Evolutionary conservation across 371 early-diverging fungal genomes (phyloP).

Genomic region (Mortierella sp.): DNA sequence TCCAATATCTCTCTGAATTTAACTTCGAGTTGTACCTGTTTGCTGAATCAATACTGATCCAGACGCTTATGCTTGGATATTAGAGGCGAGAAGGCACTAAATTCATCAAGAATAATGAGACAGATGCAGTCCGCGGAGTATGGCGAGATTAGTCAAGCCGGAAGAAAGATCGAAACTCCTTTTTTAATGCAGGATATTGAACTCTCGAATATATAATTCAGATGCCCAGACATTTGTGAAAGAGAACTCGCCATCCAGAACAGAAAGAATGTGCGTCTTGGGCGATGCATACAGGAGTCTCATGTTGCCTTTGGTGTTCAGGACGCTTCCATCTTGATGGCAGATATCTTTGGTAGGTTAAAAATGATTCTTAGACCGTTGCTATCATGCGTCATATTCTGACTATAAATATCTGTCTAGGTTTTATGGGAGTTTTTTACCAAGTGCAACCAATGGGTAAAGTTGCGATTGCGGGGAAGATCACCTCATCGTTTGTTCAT

Average conservation of each 20-base stretch:
- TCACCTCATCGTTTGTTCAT: constrained; percentile 11
- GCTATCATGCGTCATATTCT: too few species aligned
- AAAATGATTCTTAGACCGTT: neutral
- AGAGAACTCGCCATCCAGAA: constrained; percentile 17
- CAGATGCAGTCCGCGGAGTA: neutral
- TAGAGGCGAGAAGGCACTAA: constrained; percentile 9
- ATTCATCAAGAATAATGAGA: constrained; percentile 1
- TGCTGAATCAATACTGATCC: neutral
- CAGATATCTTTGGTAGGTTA: constrained; percentile 23
- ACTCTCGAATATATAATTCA: constrained; percentile 30
- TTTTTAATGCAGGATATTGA: constrained; percentile 9
- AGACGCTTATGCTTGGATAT: neutral
- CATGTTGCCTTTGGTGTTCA: constrained; percentile 14
- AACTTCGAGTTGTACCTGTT: neutral
- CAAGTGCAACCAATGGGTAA: constrained; percentile 11
- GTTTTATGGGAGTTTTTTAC: constrained; percentile 8
- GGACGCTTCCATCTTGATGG: constrained; percentile 26
- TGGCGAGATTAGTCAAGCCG: neutral
- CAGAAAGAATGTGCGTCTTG: constrained; percentile 21
- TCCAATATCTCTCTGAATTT: neutral
- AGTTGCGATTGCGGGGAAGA: constrained; percentile 23
- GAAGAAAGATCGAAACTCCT: neutral
- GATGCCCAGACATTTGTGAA: constrained; percentile 9
- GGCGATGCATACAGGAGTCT: constrained; percentile 30
- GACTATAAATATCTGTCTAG: constrained; percentile 2